These are phyloP conservation scores for Trypanosoma rangeli DNA, from an alignment of 208 protist genomes.

Conservation along the genomic window DNA sequence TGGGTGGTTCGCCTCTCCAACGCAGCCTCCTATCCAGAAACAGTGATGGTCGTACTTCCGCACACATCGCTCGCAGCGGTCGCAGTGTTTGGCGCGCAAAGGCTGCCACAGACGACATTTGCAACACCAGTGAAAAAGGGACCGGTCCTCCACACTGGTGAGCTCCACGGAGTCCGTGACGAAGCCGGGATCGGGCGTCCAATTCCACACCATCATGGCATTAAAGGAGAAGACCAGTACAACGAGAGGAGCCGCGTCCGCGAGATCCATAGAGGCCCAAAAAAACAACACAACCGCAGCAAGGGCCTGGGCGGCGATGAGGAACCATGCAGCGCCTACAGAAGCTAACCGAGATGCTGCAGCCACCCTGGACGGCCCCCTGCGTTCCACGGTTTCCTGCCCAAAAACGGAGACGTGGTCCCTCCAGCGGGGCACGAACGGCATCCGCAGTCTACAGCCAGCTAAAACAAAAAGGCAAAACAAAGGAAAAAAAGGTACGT, in stretches of 20 bases:
- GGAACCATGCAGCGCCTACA: slow-evolving; percentile 7
- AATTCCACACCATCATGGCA: slow-evolving; percentile 26
- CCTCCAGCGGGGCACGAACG: not conserved
- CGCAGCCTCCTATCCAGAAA: slow-evolving; percentile 81
- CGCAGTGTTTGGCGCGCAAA: slow-evolving; percentile 81
- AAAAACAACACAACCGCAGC: slow-evolving; percentile 9
- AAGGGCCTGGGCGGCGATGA: slow-evolving; percentile 10
- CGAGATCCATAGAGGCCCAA: not conserved
- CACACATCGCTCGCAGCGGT: slow-evolving; percentile 68
- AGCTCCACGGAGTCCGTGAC: slow-evolving; percentile 12
- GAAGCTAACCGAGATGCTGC: not conserved
- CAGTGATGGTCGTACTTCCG: slow-evolving; percentile 91
- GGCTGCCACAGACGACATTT: slow-evolving; percentile 45
- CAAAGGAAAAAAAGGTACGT: not conserved
- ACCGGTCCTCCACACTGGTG: slow-evolving; percentile 7
- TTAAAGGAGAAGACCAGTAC: slow-evolving; percentile 24
- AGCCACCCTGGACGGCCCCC: not conserved
- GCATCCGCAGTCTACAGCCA: not conserved
- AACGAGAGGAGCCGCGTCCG: not conserved
- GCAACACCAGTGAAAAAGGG: slow-evolving; percentile 20
- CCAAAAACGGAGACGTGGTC: slow-evolving; percentile 22
- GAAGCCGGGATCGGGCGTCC: slow-evolving; percentile 27
- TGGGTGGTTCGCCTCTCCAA: slow-evolving; percentile 80
- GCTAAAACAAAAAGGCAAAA: not conserved
- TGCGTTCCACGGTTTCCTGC: too few relatives aligned